These are phyloP conservation scores for Mallotus japonicus DNA, from an alignment of 441 rosid species.

Conservation along the genomic window DNA sequence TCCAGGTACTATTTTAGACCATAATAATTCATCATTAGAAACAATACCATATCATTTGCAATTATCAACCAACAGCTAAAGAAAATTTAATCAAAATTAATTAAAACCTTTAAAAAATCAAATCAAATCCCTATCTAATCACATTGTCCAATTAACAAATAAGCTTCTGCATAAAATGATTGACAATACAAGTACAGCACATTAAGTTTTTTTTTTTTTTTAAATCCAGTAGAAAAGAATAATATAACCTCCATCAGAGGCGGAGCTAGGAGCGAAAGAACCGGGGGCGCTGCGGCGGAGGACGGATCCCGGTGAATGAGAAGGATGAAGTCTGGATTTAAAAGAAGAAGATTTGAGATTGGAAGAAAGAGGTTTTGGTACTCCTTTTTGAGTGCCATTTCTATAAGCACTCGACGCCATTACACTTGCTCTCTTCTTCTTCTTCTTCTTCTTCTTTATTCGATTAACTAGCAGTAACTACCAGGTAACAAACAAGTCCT, in stretches of 20 bases:
- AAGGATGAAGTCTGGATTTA: constrained; percentile 56
- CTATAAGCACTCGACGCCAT: constrained; percentile 59
- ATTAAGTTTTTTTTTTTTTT: too few species aligned
- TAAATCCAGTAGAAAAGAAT: background rate
- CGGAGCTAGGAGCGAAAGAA: constrained; percentile 26
- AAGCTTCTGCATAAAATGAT: constrained; percentile 1
- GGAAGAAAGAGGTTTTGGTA: constrained; percentile 46
- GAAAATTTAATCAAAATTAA: too few species aligned
- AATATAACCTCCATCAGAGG: constrained; percentile 51
- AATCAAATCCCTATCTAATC: background rate
- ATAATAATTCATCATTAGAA: background rate
- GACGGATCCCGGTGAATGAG: constrained; percentile 41
- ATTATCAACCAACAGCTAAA: too few species aligned
- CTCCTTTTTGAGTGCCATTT: constrained; percentile 53
- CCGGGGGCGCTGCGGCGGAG: constrained; percentile 65
- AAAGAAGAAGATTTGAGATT: constrained; percentile 65
- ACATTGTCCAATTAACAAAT: constrained; percentile 6
- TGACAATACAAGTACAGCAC: too few species aligned
- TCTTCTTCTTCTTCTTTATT: background rate
- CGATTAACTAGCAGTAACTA: background rate
- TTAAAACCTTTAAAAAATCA: background rate
- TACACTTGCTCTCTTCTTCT: background rate
- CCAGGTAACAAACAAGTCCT: too few species aligned
- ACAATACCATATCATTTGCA: background rate
- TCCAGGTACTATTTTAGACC: constrained; percentile 58